Base-by-base conservation (phyloP, 345 rosid species). In the Rhizophora mangle region DNA sequence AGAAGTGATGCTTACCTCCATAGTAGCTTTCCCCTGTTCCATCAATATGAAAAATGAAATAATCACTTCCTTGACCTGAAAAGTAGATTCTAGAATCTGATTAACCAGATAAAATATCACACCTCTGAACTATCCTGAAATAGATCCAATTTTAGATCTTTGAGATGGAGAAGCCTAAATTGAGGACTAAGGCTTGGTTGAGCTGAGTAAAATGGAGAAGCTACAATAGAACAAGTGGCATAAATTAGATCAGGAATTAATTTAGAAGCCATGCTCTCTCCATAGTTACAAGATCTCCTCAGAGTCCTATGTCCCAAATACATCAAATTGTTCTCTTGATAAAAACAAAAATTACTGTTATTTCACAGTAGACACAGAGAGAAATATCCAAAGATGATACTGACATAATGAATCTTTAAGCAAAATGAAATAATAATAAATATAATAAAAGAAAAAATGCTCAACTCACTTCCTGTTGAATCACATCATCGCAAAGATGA, bases 1-100 rank as follows among this genome's bases (percentile, higher is more conserved):
- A 20, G 29, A 18, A 51, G 34, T 47, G 46, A 62, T 59, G 37
- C 76, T 60, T 65, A 86, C 98, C 94, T 89, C 86, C 80, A 72
- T 72, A 54, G 97, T 89, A 70, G 99, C 96, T 80, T 92, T 92
- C 61, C 97, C 99, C 68, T 95, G 99, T 76, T 91, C 97, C 96
- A 92, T 89, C 80, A 95, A 74, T 78, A 92, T 88, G 81, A 87
- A 95, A 85, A 87, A 94, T 27, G 90, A 82, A 68, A 95, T 81
- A 55, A 95, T 90, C 60, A 95, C 93, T 81, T 95, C 97, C 79
- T 95, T 95, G 49, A 95, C 99, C 99, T 95, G 84, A 22, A 55
- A 72, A 39, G 6, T 24, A 56, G 29, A 56, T 56, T 56, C 31
- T 56, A 21, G 31, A 56, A 56, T 9, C 60, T 56, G 60, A 24